Percentiles rank a stretch among this genome's conserved stretches.
Conservation (phyloP, 2,329 filamentous ascomycete genomes). For the Penicillium sp. region DNA sequence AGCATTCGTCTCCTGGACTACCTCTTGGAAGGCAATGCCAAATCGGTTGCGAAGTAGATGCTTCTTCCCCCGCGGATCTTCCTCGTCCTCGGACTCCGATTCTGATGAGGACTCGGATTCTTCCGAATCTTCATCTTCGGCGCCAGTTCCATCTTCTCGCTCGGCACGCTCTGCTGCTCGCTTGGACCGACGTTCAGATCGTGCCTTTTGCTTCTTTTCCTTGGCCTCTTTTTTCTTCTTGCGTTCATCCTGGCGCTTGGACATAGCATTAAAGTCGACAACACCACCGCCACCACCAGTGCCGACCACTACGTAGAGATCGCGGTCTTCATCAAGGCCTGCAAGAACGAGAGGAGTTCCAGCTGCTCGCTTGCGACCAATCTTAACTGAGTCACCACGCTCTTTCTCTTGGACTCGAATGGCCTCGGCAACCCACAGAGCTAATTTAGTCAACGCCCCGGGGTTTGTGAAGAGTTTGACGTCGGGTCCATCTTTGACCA, state of each 20-base stretch:
- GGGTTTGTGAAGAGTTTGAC: conserved; percentile 90
- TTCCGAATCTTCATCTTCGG: conserved; percentile 63
- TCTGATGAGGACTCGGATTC: conserved; percentile 59
- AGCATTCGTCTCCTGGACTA: conserved; percentile 85
- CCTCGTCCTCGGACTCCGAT: conserved; percentile 56
- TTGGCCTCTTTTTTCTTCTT: conserved; percentile 63
- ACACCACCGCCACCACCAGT: conserved; percentile 83
- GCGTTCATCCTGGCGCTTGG: conserved; percentile 66
- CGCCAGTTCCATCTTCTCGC: conserved; percentile 51
- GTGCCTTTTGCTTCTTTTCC: conserved; percentile 61
- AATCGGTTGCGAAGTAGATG: conserved; percentile 84
- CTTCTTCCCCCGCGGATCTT: conserved; percentile 55
- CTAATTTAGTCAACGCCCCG: conserved; percentile 86
- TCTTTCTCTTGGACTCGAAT: conserved; percentile 86
- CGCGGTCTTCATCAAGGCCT: conserved; percentile 79
- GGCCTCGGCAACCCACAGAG: conserved; percentile 90
- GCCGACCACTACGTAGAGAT: conserved; percentile 89
- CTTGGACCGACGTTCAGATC: conserved; percentile 61
- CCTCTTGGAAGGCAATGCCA: conserved; percentile 92
- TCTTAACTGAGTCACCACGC: conserved; percentile 65
- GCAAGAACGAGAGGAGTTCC: conserved; percentile 88
- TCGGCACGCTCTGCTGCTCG: conserved; percentile 52
- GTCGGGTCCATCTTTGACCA: conserved; percentile 93
- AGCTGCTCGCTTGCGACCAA: conserved; percentile 39
- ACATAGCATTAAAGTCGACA: conserved; percentile 63